Base-by-base conservation (phyloP, 2,329 filamentous ascomycete species). In the Cladobotryum protrusum region DNA sequence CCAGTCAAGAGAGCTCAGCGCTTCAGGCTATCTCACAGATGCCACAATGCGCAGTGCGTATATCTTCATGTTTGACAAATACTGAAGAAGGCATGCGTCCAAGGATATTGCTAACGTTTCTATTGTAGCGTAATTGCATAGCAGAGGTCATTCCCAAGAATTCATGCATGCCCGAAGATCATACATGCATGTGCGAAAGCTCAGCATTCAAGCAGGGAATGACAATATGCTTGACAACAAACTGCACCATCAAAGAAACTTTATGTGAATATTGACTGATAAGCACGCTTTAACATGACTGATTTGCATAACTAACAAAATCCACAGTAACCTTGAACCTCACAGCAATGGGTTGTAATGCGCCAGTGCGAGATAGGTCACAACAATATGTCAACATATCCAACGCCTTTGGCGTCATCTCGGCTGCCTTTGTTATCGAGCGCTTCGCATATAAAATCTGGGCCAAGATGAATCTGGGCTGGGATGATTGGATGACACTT, bases 401-500 rank as follows among this genome's bases (percentile, higher is more conserved):
- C 52, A 57, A 66, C 55, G 33, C 55, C 50, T 57, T 72, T 9
- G 65, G 63, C 32, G 57, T 63, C 5, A 57, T 74, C 3, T 66
- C 69, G 2, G 66, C 58, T 45, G 52, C 68, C 18, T 74, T 75
- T 48, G 61, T 76, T 14, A 48, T 70, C 2, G 61, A 74, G 11
- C 71, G 76, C 17, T 64, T 76, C 7, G 59, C 53, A 1, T 67
- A 60, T 39, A 68, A 66, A 48, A 50, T 71, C 14, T 67, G 52
- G 8, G 55, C 61, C 3, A 68, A 66, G 34, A 49, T 67, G 0
- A 60, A 61, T 0, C 63, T 74, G 12, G 69, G 64, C 0, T 53
- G 69, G 1, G 71, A 73, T 47, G 71, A 73, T 45, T 66, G 61
- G 59, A 56, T 65, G 46, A 62, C 64, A 34, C 41, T 66, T 33